A percentile compares a stretch with the other conserved stretches of the same genome.
phyloP scores from a whole-genome alignment of 345 rosid genomes.

The Dovyalis caffra region DNA sequence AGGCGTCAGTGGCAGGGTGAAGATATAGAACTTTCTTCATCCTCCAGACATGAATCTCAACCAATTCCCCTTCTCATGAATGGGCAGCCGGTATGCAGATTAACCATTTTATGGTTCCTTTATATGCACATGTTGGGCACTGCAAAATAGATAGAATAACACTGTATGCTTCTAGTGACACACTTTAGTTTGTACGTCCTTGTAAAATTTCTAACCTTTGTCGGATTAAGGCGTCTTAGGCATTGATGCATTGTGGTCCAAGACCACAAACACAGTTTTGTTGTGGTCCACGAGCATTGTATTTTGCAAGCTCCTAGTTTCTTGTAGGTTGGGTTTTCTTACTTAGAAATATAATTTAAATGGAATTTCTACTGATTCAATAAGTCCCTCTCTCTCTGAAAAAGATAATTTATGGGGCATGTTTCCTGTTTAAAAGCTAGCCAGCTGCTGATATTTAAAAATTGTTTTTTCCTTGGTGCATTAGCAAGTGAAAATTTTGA shows the following conservation, averaged over 20 bases:
- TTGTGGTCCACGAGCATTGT: neutral
- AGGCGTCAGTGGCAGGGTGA: conserved; percentile 84
- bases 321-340: neutral
- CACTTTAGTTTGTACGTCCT: neutral
- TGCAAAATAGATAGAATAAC: neutral
- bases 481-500: neutral
- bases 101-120: neutral
- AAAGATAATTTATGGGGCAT: neutral
- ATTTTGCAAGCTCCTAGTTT: neutral
- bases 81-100: conserved; percentile 66
- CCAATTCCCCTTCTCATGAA: conserved; percentile 93
- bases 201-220: neutral
- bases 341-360: neutral
- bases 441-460: neutral
- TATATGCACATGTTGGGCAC: neutral
- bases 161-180: neutral
- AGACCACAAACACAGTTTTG: neutral
- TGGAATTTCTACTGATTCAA: neutral
- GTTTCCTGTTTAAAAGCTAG: neutral
- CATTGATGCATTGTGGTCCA: neutral
- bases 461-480: neutral
- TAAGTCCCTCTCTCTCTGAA: neutral
- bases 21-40: conserved; percentile 75
- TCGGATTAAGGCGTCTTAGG: neutral
- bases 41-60: conserved; percentile 89